Conservation (phyloP, 169 alveolate genomes). For the Amoebophrya sp. region DNA sequence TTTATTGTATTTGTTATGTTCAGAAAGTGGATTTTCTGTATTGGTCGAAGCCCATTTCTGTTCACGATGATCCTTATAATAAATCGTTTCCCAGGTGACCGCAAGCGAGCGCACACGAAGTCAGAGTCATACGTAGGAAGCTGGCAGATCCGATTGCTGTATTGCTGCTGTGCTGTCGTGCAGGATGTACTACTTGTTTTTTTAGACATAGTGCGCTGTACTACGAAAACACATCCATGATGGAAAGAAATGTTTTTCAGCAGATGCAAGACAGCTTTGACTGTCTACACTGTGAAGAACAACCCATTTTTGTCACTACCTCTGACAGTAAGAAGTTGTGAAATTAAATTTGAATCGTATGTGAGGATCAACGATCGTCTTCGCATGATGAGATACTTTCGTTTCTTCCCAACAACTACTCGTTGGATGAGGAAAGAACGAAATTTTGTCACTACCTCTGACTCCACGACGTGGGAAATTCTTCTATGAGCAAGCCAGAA, state of each 20-base stretch:
- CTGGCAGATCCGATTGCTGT: conserved; percentile 4
- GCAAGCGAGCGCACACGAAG: not conserved
- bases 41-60: too few relatives aligned
- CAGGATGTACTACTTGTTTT: not conserved
- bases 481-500: too few relatives aligned
- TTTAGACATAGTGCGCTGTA: not conserved
- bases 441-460: too few relatives aligned
- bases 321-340: not conserved
- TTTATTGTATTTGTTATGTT: too few relatives aligned
- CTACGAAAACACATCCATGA: not conserved
- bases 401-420: not conserved
- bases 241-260: not conserved
- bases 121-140: not conserved
- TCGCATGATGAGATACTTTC: not conserved
- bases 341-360: not conserved
- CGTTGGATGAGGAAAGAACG: not conserved
- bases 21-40: too few relatives aligned
- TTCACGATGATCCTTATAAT: too few relatives aligned
- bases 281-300: not conserved
- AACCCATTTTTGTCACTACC: not conserved
- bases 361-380: not conserved
- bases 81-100: too few relatives aligned
- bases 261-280: not conserved
- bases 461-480: too few relatives aligned
- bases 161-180: conserved; percentile 10